Evolutionary conservation across 495 filamentous ascomycete genomes (phyloP), one percentile per base, ranked within the genome.

Genomic region (Durotheca rogersii): DNA sequence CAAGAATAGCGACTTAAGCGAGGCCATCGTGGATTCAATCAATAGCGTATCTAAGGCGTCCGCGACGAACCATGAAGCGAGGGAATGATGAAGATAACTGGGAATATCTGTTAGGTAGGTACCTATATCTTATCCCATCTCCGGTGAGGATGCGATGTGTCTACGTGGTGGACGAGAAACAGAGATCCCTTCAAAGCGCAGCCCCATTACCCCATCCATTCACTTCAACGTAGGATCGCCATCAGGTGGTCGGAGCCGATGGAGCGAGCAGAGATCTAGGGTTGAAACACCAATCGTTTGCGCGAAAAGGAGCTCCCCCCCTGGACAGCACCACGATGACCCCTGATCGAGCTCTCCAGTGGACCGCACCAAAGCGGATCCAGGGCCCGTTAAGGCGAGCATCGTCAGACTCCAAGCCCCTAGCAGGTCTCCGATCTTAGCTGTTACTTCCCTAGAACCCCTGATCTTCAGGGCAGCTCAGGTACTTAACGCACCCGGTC

Each of bases 281-380:
- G 30, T 38, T 61, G 61, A 64, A 64, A 64, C 61, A 21, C 46
- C 53, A 58, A 47, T 41, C 42, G 61, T 58, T 36, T 56, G 43
- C 31, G 32, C 29, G 35, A 18, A 53, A 53, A 21, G 27, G 42
- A 55, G 47, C 41, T 54, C 16, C 23, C 44, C n/a, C 56, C 60
- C 49, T 63, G 56, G 53, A 50, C 40, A 60, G 48, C 50, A 53
- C 53, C 46, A 14, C 47, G 52, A 20, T 16, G 32, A 20, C 45
- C 39, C 48, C 52, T 20, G 18, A 16, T 37, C 20, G 18, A 35
- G 41, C 37, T 47, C 31, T 10, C 47, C n/a, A 45, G 51, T 42
- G 61, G 51, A 51, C 46, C 38, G 47, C 46, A 46, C 6, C 37
- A 55, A 51, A 29, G 51, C 36, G 49, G 50, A 51, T 54, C 56